Conservation (phyloP, 2,329 filamentous ascomycete genomes). For the Pyrenochaeta sp. region DNA sequence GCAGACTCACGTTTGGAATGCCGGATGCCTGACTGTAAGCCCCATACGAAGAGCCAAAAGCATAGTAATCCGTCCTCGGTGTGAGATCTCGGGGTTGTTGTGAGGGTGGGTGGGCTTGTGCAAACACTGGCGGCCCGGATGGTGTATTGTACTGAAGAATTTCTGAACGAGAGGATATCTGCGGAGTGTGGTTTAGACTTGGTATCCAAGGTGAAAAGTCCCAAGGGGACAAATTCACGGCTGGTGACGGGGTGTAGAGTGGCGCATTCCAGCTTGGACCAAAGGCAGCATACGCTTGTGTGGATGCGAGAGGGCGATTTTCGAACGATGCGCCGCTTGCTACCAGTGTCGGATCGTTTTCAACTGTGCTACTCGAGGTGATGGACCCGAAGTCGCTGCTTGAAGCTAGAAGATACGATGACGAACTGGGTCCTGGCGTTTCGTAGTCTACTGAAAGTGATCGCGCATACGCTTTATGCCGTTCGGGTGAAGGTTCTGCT, state of each 20-base stretch:
- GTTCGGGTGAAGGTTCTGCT: constrained; percentile 17
- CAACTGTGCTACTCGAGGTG: constrained; percentile 14
- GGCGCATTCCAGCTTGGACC: constrained; percentile 23
- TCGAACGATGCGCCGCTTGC: constrained; percentile 20
- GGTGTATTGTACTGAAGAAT: constrained; percentile 22
- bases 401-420: constrained; percentile 17
- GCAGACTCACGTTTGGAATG: constrained; percentile 27
- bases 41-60: constrained; percentile 15
- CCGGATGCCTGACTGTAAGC: constrained; percentile 13
- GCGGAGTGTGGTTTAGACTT: constrained; percentile 15
- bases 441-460: constrained; percentile 29
- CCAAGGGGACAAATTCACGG: constrained; percentile 24
- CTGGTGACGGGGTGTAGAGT: constrained; percentile 23
- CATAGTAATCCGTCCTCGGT: constrained; percentile 17
- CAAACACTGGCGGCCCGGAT: constrained; percentile 14
- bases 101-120: constrained; percentile 21
- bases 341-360: constrained; percentile 14
- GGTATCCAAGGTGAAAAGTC: constrained; percentile 30
- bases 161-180: constrained; percentile 12
- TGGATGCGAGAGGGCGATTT: constrained; percentile 11
- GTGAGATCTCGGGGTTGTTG: constrained; percentile 18
- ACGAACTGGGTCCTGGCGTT: constrained; percentile 5
- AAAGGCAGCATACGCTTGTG: constrained; percentile 22
- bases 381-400: constrained; percentile 12
- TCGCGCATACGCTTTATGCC: constrained; percentile 21